phyloP scores from a whole-genome alignment of 2,329 filamentous ascomycete genomes.

The Botrytis porri region DNA sequence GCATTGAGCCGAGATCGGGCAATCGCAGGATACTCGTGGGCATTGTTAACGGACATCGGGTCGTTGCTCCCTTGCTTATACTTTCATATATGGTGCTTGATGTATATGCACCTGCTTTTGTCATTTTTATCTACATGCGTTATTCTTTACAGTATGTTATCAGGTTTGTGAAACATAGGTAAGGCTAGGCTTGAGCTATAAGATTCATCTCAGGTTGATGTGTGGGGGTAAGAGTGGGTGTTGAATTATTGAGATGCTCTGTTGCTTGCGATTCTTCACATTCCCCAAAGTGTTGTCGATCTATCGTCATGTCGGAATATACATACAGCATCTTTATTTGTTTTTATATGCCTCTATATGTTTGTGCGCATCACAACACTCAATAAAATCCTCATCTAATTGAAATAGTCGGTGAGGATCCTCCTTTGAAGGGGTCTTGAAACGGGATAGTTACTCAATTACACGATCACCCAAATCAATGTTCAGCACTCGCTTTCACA shows the following conservation, averaged over 20 bases:
- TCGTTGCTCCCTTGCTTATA: not conserved
- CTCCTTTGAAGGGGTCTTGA: not conserved
- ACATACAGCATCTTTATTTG: not conserved
- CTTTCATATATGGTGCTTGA: not conserved
- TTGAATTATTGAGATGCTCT: not conserved
- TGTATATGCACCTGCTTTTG: slow-evolving; percentile 1
- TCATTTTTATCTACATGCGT: not conserved
- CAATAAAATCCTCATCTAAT: too few species aligned
- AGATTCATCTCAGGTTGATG: not conserved
- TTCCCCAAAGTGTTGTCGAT: not conserved
- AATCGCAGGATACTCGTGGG: not conserved
- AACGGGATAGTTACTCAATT: not conserved
- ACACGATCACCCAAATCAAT: not conserved
- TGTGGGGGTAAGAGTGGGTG: not conserved
- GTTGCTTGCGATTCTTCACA: not conserved
- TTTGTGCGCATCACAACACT: not conserved
- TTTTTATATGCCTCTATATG: too few species aligned
- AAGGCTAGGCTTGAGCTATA: not conserved
- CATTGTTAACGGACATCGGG: not conserved
- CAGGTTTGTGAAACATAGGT: not conserved
- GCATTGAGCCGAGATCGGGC: not conserved
- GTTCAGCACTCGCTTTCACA: not conserved
- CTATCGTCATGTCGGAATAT: not conserved
- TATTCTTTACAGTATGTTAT: not conserved
- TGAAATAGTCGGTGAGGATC: not conserved